These are phyloP conservation scores for Pneumocystis sp. DNA, from an alignment of 1,139 yeast genomes.

Conservation along the genomic window DNA sequence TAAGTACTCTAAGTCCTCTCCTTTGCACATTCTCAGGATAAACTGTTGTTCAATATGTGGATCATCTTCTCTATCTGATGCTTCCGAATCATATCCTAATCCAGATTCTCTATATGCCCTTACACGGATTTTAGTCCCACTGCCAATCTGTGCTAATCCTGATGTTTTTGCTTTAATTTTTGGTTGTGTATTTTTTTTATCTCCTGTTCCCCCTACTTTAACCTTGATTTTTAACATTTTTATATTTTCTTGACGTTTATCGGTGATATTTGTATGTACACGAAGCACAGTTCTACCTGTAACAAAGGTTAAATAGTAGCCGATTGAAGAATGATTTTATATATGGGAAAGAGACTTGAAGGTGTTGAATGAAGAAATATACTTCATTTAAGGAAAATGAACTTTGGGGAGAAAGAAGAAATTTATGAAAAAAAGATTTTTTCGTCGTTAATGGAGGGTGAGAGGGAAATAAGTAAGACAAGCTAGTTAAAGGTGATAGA, in stretches of 20 bases:
- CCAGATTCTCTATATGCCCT: slow-evolving; percentile 48
- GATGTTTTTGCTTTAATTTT: slow-evolving; percentile 26
- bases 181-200: not conserved
- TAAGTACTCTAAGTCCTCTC: slow-evolving; percentile 54
- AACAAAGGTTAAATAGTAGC: too few species aligned
- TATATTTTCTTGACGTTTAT: not conserved
- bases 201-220: not conserved
- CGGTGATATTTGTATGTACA: too few species aligned
- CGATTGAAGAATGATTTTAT: too few species aligned
- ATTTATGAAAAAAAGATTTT: too few species aligned
- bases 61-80: slow-evolving; percentile 90
- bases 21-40: slow-evolving; percentile 63
- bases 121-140: slow-evolving; percentile 55
- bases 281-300: too few species aligned
- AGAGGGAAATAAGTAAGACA: not conserved
- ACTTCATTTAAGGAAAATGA: too few species aligned
- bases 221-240: not conserved
- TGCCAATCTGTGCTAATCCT: slow-evolving; percentile 26
- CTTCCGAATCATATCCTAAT: slow-evolving; percentile 94
- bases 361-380: too few species aligned
- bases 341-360: too few species aligned
- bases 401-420: too few species aligned
- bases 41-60: slow-evolving; percentile 83
- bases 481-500: not conserved
- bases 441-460: not conserved